phyloP scores from a whole-genome alignment of 192 early-diverging fungal species.

The Coemansia sp. region DNA sequence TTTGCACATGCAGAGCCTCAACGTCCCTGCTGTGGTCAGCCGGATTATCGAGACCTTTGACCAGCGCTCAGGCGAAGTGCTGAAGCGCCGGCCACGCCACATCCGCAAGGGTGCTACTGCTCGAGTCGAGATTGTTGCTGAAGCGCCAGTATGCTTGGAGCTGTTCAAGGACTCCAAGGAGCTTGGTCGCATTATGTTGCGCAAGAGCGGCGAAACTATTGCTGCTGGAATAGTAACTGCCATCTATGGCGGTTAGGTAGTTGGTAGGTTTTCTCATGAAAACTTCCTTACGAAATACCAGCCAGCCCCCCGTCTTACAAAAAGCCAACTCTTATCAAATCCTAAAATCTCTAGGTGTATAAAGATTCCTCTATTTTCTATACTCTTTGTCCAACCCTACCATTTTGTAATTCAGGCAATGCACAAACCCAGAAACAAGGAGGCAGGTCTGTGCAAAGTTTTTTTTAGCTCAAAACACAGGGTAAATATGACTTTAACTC shows the following conservation, averaged over 20 bases:
- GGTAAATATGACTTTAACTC: no score
- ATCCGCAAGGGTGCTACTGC: constrained; percentile 65
- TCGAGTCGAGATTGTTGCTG: constrained; percentile 74
- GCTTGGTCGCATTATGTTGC: constrained; percentile 83
- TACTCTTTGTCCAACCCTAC: no score
- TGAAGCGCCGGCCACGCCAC: constrained; percentile 77
- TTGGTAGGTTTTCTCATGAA: neutral
- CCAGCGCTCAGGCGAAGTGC: constrained; percentile 78
- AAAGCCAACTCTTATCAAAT: neutral
- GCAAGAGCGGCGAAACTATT: constrained; percentile 80
- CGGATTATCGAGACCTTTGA: constrained; percentile 77
- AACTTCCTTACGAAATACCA: no score
- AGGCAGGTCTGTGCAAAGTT: no score
- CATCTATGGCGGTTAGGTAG: constrained; percentile 31
- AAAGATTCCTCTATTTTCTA: no score
- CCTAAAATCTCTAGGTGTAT: no score
- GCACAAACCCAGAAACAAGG: no score
- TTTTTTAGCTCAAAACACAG: no score
- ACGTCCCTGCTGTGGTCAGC: constrained; percentile 73
- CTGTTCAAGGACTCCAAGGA: constrained; percentile 83
- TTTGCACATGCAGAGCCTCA: constrained; percentile 80
- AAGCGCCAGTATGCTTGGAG: constrained; percentile 81
- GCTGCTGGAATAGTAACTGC: constrained; percentile 80
- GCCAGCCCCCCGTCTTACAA: no score
- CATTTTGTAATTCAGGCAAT: no score